A percentile compares a stretch with the other conserved stretches of the same genome.
Conservation (phyloP, 2,329 filamentous ascomycete species). For the Cladophialophora chaetospira region DNA sequence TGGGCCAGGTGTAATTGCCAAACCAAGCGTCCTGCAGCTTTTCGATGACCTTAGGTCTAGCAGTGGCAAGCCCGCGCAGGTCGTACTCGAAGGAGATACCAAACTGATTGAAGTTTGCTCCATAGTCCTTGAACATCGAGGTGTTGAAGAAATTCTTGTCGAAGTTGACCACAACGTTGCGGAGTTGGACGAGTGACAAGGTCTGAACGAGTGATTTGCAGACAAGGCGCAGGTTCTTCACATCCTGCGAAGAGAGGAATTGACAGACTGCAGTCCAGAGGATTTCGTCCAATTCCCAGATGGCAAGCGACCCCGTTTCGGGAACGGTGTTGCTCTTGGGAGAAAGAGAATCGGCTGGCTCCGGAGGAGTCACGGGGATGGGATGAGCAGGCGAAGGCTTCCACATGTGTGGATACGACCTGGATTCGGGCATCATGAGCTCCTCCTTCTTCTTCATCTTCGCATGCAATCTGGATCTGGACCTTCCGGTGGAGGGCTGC, state of each 20-base stretch:
- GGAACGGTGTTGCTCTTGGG: not conserved
- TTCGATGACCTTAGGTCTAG: constrained; percentile 60
- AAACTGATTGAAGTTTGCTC: constrained; percentile 63
- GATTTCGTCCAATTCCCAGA: constrained; percentile 57
- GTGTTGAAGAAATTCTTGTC: constrained; percentile 58
- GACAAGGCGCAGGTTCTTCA: constrained; percentile 64
- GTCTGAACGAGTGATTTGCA: constrained; percentile 61
- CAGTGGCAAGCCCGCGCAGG: constrained; percentile 45
- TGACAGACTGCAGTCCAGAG: constrained; percentile 61
- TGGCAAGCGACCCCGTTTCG: not conserved
- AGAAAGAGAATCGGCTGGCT: not conserved
- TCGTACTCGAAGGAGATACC: constrained; percentile 70
- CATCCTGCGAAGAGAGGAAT: constrained; percentile 59
- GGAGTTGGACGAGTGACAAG: constrained; percentile 61
- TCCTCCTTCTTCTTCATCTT: not conserved
- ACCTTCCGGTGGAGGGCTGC: not conserved
- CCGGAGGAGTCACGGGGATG: not conserved
- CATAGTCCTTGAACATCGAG: constrained; percentile 64
- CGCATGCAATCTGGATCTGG: not conserved
- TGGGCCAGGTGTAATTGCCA: constrained; percentile 68
- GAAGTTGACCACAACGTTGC: constrained; percentile 67
- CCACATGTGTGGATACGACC: constrained; percentile 5
- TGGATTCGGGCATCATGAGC: not conserved
- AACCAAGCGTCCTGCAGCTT: constrained; percentile 61
- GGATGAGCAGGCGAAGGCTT: not conserved